These are phyloP conservation scores for Neurospora sp. DNA, from an alignment of 495 filamentous ascomycete species.

Conservation along the genomic window DNA sequence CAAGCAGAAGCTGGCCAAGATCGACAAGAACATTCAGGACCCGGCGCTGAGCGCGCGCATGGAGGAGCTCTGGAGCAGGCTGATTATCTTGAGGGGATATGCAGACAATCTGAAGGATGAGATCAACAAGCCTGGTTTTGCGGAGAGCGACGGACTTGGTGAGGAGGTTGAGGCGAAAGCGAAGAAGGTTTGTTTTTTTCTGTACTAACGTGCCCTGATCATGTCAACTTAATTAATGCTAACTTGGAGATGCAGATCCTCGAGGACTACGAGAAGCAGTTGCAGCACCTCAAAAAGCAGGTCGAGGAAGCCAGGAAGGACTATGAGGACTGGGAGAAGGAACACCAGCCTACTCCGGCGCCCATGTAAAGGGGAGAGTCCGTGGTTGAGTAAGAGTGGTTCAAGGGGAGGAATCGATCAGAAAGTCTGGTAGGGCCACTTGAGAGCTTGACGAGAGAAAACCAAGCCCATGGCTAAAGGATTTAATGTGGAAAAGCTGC, in stretches of 20 bases:
- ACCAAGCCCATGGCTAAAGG: background rate
- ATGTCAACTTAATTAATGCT: conserved; percentile 10
- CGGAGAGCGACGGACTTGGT: conserved; percentile 50
- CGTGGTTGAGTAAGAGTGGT: background rate
- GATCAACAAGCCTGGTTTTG: conserved; percentile 52
- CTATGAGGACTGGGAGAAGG: conserved; percentile 65
- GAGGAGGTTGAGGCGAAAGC: conserved; percentile 71
- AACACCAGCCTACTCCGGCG: conserved; percentile 27
- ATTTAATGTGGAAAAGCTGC: background rate
- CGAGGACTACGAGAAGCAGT: conserved; percentile 79
- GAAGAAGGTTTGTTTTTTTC: conserved; percentile 60
- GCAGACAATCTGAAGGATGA: conserved; percentile 70
- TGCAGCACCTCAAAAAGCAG: conserved; percentile 75
- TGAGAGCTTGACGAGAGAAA: background rate
- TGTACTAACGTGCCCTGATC: conserved; percentile 1
- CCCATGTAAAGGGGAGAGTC: conserved; percentile 10
- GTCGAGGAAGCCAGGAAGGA: conserved; percentile 68
- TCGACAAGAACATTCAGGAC: conserved; percentile 72
- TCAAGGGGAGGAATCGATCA: background rate
- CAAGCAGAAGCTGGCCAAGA: conserved; percentile 65
- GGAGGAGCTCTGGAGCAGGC: conserved; percentile 95
- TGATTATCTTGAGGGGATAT: conserved; percentile 75
- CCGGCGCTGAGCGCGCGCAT: conserved; percentile 70
- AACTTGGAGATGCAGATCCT: conserved; percentile 53
- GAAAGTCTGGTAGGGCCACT: background rate